Evolutionary conservation across 805 yeast species (phyloP), one percentile per base, ranked within the genome.

Genomic region (Ascoidea tarda): DNA sequence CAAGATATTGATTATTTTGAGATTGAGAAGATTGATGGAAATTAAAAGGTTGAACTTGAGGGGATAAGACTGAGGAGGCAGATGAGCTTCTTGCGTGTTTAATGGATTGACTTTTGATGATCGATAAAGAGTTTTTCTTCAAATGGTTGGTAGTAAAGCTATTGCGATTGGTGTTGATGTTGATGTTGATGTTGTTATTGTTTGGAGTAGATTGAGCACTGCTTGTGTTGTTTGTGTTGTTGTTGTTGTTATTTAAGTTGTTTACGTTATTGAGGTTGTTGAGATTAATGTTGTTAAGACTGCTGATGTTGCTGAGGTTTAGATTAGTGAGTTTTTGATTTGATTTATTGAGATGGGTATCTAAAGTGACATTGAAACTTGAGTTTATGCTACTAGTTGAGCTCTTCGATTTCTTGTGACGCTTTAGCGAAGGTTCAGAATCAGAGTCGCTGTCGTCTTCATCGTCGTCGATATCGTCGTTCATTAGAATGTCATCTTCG

Each of bases 371-470:
- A 50, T 51, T 46, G 57, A 57, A 42, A 45, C 54, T 44, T 52
- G 55, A n/a, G 52, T 58, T 32, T 50, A 57, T 47, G 53, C 50
- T 44, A 16, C 16, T 54, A 56, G 21, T 59, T 53, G 10, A 55
- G 58, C 55, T 57, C 53, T 51, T 54, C 45, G 50, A 58, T 52
- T 47, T 49, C 49, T 48, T 61, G 58, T 52, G 63, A 31, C 52
- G 59, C 49, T 53, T 54, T 14, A 49, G 28, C 12, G 50, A 46
- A n/a, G 52, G 52, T 59, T 47, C 52, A 58, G 50, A n/a, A 16
- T 32, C 56, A 6, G 53, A 49, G 21, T 51, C 57, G 6, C 52
- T 50, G 6, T 55, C 56, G n/a, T 51, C 53, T 5, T 54, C 54
- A 38, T 38, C 14, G 14, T 38, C 44, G 4, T 38, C 14, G 14